A percentile compares a stretch with the other conserved stretches of the same genome.
Evolutionary conservation across 129 eudicot species (phyloP).

Genomic region (Flaveria trinervia): DNA sequence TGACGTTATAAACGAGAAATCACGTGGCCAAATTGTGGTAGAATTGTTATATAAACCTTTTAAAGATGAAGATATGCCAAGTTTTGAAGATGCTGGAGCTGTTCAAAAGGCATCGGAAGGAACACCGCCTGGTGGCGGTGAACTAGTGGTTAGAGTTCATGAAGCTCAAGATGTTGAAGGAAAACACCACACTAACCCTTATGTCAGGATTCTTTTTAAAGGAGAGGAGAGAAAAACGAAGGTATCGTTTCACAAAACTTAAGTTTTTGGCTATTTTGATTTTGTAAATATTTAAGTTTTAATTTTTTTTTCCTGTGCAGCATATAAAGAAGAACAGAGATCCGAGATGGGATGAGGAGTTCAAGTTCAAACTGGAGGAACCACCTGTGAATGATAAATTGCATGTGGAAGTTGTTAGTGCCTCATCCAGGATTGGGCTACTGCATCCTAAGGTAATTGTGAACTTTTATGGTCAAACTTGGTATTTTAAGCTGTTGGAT

Average conservation of each 20-base stretch:
- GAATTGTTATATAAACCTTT: conserved; percentile 87
- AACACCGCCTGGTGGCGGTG: conserved; percentile 88
- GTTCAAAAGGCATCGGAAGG: conserved; percentile 89
- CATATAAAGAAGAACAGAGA: conserved; percentile 88
- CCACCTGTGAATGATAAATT: conserved; percentile 80
- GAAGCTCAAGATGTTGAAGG: conserved; percentile 98
- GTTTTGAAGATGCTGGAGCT: conserved; percentile 49
- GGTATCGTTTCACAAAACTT: conserved; percentile 38
- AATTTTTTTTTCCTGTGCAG: conserved; percentile 33
- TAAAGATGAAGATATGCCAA: conserved; percentile 68
- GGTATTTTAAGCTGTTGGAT: neutral
- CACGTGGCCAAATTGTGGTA: conserved; percentile 78
- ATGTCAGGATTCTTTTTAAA: conserved; percentile 63
- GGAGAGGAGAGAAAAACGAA: conserved; percentile 96
- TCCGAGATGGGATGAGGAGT: conserved; percentile 98
- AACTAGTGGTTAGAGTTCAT: conserved; percentile 74
- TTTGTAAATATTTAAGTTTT: neutral
- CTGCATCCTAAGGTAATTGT: conserved; percentile 83
- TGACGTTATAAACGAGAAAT: conserved; percentile 77
- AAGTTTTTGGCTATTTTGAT: neutral
- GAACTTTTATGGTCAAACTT: conserved; percentile 5
- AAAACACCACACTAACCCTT: conserved; percentile 92
- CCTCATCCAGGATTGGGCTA: conserved; percentile 76
- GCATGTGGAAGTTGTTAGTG: conserved; percentile 85
- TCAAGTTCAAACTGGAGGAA: conserved; percentile 70